A percentile compares a stretch with the other conserved stretches of the same genome.
Conservation (phyloP, 116 monocot species). For the Phalaenopsis hybrid region DNA sequence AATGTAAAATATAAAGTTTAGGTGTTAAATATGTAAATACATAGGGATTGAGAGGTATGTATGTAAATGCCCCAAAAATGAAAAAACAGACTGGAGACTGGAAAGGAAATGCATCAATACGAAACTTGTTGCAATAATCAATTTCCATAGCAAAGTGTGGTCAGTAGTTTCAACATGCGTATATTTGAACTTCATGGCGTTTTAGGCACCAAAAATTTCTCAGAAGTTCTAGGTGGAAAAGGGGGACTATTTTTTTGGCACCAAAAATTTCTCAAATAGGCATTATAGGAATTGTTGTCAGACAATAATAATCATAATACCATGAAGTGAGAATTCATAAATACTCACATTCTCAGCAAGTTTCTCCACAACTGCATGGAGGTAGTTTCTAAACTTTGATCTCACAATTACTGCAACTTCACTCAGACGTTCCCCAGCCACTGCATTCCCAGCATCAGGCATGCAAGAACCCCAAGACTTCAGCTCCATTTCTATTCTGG, state of each 20-base stretch:
- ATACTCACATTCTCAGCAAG: conserved; percentile 70
- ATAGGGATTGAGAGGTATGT: too few species aligned
- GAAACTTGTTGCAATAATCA: not conserved
- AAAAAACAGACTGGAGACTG: not conserved
- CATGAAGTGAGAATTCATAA: not conserved
- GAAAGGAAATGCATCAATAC: not conserved
- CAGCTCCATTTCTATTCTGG: conserved; percentile 56
- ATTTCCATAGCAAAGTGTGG: not conserved
- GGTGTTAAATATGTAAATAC: too few species aligned
- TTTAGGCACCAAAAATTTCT: too few species aligned
- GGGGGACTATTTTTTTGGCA: too few species aligned
- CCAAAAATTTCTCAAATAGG: not conserved
- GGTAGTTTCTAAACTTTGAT: conserved; percentile 77
- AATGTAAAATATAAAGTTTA: too few species aligned
- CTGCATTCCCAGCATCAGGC: conserved; percentile 46
- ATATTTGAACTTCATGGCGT: too few species aligned
- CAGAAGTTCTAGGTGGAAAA: too few species aligned
- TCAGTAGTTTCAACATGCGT: not conserved
- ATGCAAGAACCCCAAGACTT: conserved; percentile 84
- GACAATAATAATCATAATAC: not conserved
- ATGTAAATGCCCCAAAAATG: too few species aligned
- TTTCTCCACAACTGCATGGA: conserved; percentile 78
- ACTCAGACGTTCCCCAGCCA: conserved; percentile 61
- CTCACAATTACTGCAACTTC: conserved; percentile 71
- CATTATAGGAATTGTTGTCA: not conserved